Percentiles rank a stretch among this genome's conserved stretches.
phyloP scores from a whole-genome alignment of 2,329 filamentous ascomycete species.

The Dactylellina sp. region DNA sequence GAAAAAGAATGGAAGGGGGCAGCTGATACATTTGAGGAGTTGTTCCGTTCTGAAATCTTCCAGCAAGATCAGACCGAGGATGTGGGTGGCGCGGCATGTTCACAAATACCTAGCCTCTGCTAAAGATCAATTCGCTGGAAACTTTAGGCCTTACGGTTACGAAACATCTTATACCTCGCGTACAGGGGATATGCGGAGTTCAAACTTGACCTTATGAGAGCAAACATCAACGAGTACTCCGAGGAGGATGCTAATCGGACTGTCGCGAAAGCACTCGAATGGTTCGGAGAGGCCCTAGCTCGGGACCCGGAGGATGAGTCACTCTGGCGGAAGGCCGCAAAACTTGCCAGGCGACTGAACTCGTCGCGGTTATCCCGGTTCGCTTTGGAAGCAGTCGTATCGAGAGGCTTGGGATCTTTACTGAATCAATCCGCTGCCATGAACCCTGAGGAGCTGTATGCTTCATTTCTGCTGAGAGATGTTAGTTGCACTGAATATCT shows the following conservation, averaged over 20 bases:
- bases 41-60: constrained; percentile 93
- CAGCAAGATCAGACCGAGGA: constrained; percentile 73
- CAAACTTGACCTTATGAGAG: constrained; percentile 74
- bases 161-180: constrained; percentile 81
- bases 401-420: constrained; percentile 35
- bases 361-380: constrained; percentile 60
- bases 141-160: constrained; percentile 42
- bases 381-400: constrained; percentile 59
- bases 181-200: constrained; percentile 98
- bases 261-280: constrained; percentile 61
- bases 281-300: constrained; percentile 59
- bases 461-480: constrained; percentile 59
- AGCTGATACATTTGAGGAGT: constrained; percentile 80
- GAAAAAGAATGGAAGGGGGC: constrained; percentile 82
- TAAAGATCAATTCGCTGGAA: constrained; percentile 78
- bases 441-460: constrained; percentile 60
- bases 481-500: constrained; percentile 4
- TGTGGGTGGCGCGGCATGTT: constrained; percentile 65
- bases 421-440: constrained; percentile 38
- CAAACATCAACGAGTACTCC: constrained; percentile 61
- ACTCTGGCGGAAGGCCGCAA: constrained; percentile 60
- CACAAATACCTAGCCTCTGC: neutral
- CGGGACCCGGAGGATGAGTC: constrained; percentile 59
- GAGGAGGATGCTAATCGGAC: constrained; percentile 63
- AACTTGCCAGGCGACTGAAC: constrained; percentile 59